Evolutionary conservation across 768 basidiomycete genomes (phyloP).

Genomic region (Strobilomyces dryophilus): DNA sequence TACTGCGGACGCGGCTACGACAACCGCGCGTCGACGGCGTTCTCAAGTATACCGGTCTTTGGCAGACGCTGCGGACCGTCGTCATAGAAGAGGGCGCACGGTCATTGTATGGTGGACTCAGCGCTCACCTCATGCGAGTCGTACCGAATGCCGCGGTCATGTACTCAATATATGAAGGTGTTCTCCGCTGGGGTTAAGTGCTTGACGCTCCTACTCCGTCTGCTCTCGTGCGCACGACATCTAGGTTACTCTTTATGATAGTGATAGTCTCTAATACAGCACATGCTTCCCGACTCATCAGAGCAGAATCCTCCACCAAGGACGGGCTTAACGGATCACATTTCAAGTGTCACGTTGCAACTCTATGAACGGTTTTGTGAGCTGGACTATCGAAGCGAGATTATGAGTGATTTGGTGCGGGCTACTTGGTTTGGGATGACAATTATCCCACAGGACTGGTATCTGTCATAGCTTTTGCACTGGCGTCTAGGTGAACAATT

Average conservation of each 20-base stretch:
- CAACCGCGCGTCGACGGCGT: slow-evolving; percentile 80
- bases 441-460: too few species aligned
- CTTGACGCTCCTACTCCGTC: neutral
- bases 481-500: too few species aligned
- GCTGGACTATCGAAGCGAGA: too few species aligned
- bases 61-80: slow-evolving; percentile 81
- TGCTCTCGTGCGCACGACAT: neutral
- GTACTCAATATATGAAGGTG: slow-evolving; percentile 92
- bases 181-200: slow-evolving; percentile 53
- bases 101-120: slow-evolving; percentile 86
- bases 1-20: slow-evolving; percentile 86
- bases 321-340: too few species aligned
- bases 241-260: slow-evolving; percentile 16
- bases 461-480: too few species aligned
- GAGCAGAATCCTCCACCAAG: too few species aligned
- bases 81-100: slow-evolving; percentile 86
- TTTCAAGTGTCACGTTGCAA: neutral
- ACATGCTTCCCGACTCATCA: neutral
- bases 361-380: neutral
- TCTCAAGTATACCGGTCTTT: slow-evolving; percentile 79
- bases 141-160: slow-evolving; percentile 97
- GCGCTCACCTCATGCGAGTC: slow-evolving; percentile 93
- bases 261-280: slow-evolving; percentile 14
- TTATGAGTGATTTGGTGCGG: too few species aligned
- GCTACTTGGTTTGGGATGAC: too few species aligned